A percentile compares a stretch with the other conserved stretches of the same genome.
Conservation (phyloP, 2,329 filamentous ascomycete species). For the Monilinia fructicola region DNA sequence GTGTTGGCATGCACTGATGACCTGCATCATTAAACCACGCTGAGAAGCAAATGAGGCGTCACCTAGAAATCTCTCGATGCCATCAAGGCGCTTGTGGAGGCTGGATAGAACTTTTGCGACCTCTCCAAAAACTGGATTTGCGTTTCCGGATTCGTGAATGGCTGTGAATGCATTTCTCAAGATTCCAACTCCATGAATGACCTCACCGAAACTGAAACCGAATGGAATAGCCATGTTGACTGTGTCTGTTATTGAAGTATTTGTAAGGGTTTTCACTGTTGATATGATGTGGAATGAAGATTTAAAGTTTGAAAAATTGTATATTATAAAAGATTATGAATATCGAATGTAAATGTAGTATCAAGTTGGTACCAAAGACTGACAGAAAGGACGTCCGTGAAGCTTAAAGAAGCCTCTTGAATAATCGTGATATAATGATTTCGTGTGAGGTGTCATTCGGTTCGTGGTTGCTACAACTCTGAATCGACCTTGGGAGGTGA, state of each 20-base stretch:
- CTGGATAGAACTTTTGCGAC: constrained; percentile 18
- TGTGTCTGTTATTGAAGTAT: neutral
- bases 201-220: constrained; percentile 22
- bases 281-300: neutral
- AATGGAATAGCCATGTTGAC: constrained; percentile 22
- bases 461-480: constrained; percentile 12
- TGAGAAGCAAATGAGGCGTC: constrained; percentile 16
- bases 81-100: constrained; percentile 19
- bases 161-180: constrained; percentile 19
- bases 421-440: constrained; percentile 21
- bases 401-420: constrained; percentile 22
- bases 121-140: constrained; percentile 18
- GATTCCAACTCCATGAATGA: constrained; percentile 20
- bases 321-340: neutral
- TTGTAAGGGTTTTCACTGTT: neutral
- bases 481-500: constrained; percentile 2
- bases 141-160: constrained; percentile 17
- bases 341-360: constrained; percentile 7
- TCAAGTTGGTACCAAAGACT: constrained; percentile 19
- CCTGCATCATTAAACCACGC: constrained; percentile 22
- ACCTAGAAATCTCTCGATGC: constrained; percentile 19
- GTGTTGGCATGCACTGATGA: constrained; percentile 20
- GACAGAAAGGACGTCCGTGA: constrained; percentile 19
- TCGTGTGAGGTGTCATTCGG: constrained; percentile 23
- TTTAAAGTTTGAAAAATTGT: neutral